A percentile compares a stretch with the other conserved stretches of the same genome.
Evolutionary conservation across 176 grass and related monocot genomes (phyloP).

Genomic region (Poa pratensis): DNA sequence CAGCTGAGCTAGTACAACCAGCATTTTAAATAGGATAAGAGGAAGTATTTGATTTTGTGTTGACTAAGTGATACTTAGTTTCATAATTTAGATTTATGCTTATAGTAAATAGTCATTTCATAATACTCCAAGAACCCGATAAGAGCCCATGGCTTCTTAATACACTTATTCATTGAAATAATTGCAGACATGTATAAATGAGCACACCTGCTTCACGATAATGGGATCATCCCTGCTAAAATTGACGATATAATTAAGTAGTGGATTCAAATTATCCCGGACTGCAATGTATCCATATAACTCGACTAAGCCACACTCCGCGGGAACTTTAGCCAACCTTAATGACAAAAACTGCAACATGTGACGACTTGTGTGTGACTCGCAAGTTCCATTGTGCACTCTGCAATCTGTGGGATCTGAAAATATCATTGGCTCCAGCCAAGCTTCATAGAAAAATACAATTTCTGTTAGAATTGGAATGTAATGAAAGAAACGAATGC

Average conservation of each 20-base stretch:
- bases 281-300: conserved; percentile 5
- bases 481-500: background rate
- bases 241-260: conserved; percentile 22
- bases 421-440: background rate
- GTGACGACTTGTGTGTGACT: background rate
- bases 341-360: conserved; percentile 14
- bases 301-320: background rate
- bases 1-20: no score
- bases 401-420: background rate
- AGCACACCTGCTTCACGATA: background rate
- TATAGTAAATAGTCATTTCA: background rate
- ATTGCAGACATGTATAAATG: background rate
- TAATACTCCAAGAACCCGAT: background rate
- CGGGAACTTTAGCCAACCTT: background rate
- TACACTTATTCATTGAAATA: background rate
- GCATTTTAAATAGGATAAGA: no score
- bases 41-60: background rate
- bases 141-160: background rate
- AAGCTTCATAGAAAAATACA: conserved; percentile 2
- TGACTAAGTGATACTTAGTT: background rate
- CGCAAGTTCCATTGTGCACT: background rate
- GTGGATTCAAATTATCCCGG: conserved; percentile 4
- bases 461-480: background rate
- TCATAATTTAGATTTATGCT: background rate
- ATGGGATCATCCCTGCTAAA: conserved; percentile 12